Evolutionary conservation across 176 grass and related monocot species (phyloP).

Genomic region (Musa schizocarpa): DNA sequence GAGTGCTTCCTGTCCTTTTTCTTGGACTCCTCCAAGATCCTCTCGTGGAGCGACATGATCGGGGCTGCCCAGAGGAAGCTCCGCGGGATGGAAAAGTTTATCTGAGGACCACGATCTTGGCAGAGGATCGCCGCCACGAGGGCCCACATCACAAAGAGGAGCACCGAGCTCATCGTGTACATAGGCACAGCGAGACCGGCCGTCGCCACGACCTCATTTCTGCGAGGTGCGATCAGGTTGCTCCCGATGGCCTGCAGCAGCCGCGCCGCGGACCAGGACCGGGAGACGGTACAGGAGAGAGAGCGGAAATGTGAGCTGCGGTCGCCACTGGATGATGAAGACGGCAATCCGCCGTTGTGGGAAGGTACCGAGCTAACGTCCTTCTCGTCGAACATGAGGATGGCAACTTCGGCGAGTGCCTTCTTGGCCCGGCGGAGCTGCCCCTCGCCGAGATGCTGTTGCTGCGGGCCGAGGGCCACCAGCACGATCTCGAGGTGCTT

Average conservation of each 20-base stretch:
- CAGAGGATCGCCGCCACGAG: constrained; percentile 9
- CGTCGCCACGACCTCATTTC: background rate
- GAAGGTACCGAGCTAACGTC: constrained; percentile 12
- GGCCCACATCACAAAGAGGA: constrained; percentile 9
- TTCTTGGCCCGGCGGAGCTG: constrained; percentile 71
- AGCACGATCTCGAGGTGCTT: constrained; percentile 59
- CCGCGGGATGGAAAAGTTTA: constrained; percentile 9
- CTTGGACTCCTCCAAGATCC: constrained; percentile 3
- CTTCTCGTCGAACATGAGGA: constrained; percentile 72
- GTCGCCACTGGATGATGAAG: background rate
- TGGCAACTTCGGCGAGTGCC: constrained; percentile 55
- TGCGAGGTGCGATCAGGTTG: background rate
- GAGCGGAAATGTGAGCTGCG: constrained; percentile 7
- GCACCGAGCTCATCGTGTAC: constrained; percentile 6
- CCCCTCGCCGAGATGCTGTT: constrained; percentile 34
- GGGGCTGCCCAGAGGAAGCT: background rate
- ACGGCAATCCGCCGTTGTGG: constrained; percentile 8
- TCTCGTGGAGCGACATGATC: background rate
- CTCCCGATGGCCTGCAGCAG: constrained; percentile 4
- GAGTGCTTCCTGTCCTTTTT: constrained; percentile 12
- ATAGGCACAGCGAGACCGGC: background rate
- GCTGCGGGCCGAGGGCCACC: constrained; percentile 22
- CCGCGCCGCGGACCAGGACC: constrained; percentile 2
- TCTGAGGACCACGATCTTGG: constrained; percentile 6
- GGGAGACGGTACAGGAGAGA: background rate